These are phyloP conservation scores for Aspergillus novofumigatus DNA, from an alignment of 2,329 filamentous ascomycete genomes.

Conservation along the genomic window DNA sequence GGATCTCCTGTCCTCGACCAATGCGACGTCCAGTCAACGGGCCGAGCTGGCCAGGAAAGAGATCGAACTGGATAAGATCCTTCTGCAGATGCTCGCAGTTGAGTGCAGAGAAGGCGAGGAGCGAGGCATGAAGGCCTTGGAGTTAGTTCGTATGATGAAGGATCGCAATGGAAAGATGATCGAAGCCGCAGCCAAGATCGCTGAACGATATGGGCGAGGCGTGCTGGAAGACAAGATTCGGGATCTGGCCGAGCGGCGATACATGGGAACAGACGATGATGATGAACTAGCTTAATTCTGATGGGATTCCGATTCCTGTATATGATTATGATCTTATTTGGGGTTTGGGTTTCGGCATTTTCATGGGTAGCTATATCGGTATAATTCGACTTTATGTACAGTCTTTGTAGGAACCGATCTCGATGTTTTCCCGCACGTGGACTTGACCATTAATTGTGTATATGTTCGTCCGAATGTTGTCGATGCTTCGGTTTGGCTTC, in stretches of 20 bases:
- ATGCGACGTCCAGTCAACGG: constrained; percentile 61
- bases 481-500: not conserved
- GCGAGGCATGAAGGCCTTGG: constrained; percentile 87
- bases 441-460: too few relatives aligned
- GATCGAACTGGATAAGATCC: constrained; percentile 81
- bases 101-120: constrained; percentile 94
- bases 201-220: constrained; percentile 73
- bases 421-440: not conserved
- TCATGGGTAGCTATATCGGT: not conserved
- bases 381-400: not conserved
- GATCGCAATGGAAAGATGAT: constrained; percentile 85
- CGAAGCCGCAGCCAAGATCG: constrained; percentile 85
- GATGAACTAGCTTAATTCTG: constrained; percentile 35
- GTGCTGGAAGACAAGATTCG: constrained; percentile 87
- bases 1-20: constrained; percentile 68
- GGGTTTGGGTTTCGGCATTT: not conserved
- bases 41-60: constrained; percentile 66
- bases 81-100: constrained; percentile 80
- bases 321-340: not conserved
- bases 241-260: constrained; percentile 70
- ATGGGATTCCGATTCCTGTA: not conserved
- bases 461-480: not conserved
- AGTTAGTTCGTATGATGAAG: constrained; percentile 80
- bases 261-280: constrained; percentile 58
- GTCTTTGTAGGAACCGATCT: not conserved